These are phyloP conservation scores for Pharnaceum exiguum DNA, from an alignment of 148 eudicot species.

Conservation along the genomic window DNA sequence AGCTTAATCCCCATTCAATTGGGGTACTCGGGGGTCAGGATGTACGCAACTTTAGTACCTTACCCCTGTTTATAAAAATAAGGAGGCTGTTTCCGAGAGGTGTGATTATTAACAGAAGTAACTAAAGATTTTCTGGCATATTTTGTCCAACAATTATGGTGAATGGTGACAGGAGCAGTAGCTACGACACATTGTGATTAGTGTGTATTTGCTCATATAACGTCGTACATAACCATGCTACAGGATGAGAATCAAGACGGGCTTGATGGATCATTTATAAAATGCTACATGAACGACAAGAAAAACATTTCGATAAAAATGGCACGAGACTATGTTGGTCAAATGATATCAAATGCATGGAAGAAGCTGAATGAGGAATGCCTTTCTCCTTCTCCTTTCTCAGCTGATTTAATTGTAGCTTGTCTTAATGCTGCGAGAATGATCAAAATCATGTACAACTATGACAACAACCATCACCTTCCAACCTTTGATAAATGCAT, in stretches of 20 bases:
- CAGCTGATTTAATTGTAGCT: conserved; percentile 20
- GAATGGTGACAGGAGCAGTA: too few relatives aligned
- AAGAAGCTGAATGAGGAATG: conserved; percentile 35
- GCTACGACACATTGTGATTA: too few relatives aligned
- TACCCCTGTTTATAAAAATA: too few relatives aligned
- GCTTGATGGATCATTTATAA: conserved; percentile 48
- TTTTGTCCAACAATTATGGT: too few relatives aligned
- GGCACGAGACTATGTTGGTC: conserved; percentile 27
- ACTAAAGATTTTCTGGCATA: too few relatives aligned
- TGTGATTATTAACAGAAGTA: too few relatives aligned
- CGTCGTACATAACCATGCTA: too few relatives aligned
- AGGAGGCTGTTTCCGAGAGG: too few relatives aligned
- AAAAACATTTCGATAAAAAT: conserved; percentile 18
- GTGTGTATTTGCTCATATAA: too few relatives aligned
- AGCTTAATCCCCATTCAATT: too few relatives aligned
- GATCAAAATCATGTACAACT: conserved; percentile 34
- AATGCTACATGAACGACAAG: conserved; percentile 49
- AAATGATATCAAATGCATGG: conserved; percentile 48
- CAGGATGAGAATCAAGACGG: conserved; percentile 57
- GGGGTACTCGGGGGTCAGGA: too few relatives aligned
- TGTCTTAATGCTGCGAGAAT: conserved; percentile 31
- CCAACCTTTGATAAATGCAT: conserved; percentile 18
- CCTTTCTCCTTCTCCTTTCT: conserved; percentile 18
- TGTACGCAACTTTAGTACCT: too few relatives aligned
- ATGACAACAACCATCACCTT: conserved; percentile 16